Conservation (phyloP, 1,139 yeast genomes). For the Pichia inconspicua region DNA sequence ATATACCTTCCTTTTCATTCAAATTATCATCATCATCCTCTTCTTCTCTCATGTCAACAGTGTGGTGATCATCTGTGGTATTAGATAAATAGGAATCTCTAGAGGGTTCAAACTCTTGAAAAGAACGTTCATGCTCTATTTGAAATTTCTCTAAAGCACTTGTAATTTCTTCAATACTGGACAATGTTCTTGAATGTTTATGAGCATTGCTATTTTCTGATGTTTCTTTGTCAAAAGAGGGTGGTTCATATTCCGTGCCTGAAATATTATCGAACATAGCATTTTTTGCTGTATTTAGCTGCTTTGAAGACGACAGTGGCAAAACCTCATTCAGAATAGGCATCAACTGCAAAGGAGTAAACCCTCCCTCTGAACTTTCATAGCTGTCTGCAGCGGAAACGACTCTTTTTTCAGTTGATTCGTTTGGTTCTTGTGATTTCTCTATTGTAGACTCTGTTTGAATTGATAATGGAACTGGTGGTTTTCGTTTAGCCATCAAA, state of each 20-base stretch:
- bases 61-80: not conserved
- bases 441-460: not conserved
- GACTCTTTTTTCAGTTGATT: not conserved
- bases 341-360: conserved; percentile 10
- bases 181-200: conserved; percentile 15
- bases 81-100: not conserved
- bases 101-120: not conserved
- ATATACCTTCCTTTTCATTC: not conserved
- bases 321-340: not conserved
- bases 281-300: conserved; percentile 2
- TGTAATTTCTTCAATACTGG: conserved; percentile 18
- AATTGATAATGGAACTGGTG: conserved; percentile 13
- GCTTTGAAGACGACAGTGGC: not conserved
- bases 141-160: conserved; percentile 14
- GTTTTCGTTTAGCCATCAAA: conserved; percentile 10
- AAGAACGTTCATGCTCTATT: conserved; percentile 10
- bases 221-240: not conserved
- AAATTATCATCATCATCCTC: not conserved
- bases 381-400: not conserved
- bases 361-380: conserved; percentile 11
- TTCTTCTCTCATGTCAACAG: not conserved
- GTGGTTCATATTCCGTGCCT: conserved; percentile 6
- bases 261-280: not conserved
- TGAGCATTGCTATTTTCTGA: conserved; percentile 2
- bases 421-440: not conserved